Evolutionary conservation across 1,139 yeast species (phyloP), one percentile per base, ranked within the genome.

Genomic region (Taphrina sp.): DNA sequence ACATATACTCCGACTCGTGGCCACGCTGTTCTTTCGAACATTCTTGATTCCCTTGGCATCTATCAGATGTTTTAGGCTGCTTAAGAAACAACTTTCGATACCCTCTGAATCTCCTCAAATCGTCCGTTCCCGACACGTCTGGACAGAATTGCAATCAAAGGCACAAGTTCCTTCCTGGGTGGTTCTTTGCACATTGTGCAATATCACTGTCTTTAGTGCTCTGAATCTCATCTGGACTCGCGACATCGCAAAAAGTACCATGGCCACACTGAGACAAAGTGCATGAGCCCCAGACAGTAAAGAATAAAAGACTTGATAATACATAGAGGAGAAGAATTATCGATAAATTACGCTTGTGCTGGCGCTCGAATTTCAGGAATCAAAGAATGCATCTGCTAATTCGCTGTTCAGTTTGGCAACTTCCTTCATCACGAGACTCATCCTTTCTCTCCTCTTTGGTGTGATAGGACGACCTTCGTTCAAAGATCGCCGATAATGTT

Each of bases 401-500:
- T 43, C 47, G 19, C 38, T 28, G 16, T 38, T 43, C 36, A 43
- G 22, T 43, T 23, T 43, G 20, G 47, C 39, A 16, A 49, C 20
- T 31, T 49, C 46, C 23, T 23, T 20, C 54, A 49, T 49, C 19
- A 49, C 23, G 5, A 28, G 35, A 5, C 54, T 41, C 4, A 49
- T 41, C 33, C 28, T 49, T 23, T 33, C 35, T 10, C 46, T 41
- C 10, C 39, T 38, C 19, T 24, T 29, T 5, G 45, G 33, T 10
- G 38, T 29, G 33, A 39, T 33, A 7, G 37, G 39, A 5, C 45
- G 38, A 33, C 29, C 39, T 19, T 38, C 41, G 19, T 43, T 29
- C 34, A 49, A 19, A 17, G 54, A 49, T 22, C 20, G 20, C 17
- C 54, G 38, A 36, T 49, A 49, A 10, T 49, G 54, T 28, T 49